phyloP scores from a whole-genome alignment of 495 filamentous ascomycete species.

The Penicillium cosmopolitanum region DNA sequence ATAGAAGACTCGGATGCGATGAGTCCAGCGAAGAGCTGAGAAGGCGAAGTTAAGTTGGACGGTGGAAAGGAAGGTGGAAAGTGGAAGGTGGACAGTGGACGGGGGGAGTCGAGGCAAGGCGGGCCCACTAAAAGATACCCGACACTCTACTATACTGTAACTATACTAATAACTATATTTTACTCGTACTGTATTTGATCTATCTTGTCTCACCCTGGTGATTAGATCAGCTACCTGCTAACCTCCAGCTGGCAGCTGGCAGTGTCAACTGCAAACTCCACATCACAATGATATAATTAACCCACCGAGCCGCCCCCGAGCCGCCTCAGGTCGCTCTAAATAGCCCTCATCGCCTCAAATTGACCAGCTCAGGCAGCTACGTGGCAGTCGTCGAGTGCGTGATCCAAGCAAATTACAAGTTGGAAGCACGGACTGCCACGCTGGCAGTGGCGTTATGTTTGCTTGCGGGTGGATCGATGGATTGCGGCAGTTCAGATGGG shows the following conservation, averaged over 20 bases:
- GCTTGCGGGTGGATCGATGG: background rate
- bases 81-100: background rate
- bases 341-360: background rate
- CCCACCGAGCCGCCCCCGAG: slow-evolving; percentile 1
- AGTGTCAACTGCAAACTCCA: background rate
- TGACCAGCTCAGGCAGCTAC: background rate
- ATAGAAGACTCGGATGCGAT: background rate
- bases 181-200: too few relatives aligned
- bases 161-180: too few relatives aligned
- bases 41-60: background rate
- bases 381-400: background rate
- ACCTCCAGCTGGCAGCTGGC: too few relatives aligned
- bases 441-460: slow-evolving; percentile 27
- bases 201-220: too few relatives aligned
- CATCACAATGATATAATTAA: background rate
- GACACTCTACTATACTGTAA: background rate
- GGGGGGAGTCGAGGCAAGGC: background rate
- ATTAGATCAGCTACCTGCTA: too few relatives aligned
- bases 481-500: slow-evolving; percentile 1
- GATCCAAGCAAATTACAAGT: slow-evolving; percentile 11
- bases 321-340: background rate
- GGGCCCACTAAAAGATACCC: background rate
- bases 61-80: background rate
- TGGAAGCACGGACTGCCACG: slow-evolving; percentile 31
- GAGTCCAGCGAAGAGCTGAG: slow-evolving; percentile 3